Evolutionary conservation across 139 green algal genomes (phyloP).

Genomic region (Chlorella sorokiniana): DNA sequence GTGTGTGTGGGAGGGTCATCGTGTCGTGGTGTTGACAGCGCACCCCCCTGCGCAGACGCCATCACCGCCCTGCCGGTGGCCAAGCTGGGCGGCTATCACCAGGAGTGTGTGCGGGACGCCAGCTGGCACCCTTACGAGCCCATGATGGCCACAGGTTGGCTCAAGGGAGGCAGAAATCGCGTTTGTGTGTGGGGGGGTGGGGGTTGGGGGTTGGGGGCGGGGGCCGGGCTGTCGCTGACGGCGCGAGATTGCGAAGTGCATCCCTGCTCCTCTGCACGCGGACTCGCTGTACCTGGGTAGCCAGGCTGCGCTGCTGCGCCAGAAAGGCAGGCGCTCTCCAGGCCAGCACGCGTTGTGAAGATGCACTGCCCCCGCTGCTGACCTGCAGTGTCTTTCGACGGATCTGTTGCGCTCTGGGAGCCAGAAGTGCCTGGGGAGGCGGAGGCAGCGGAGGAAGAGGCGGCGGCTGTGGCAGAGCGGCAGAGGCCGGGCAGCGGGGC

Average conservation of each 20-base stretch:
- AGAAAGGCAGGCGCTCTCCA: too few relatives aligned
- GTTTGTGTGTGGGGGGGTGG: not conserved
- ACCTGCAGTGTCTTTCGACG: conserved; percentile 81
- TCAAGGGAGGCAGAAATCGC: too few relatives aligned
- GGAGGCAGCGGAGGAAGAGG: conserved; percentile 16
- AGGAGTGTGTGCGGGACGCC: conserved; percentile 82
- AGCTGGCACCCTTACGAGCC: conserved; percentile 89
- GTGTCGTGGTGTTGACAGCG: not conserved
- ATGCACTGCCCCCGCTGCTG: not conserved
- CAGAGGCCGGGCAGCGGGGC: conserved; percentile 5
- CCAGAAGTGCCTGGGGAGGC: conserved; percentile 24
- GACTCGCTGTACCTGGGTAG: not conserved
- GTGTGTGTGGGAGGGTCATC: not conserved
- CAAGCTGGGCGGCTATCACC: conserved; percentile 57
- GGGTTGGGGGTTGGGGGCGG: not conserved
- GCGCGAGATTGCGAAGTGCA: too few relatives aligned
- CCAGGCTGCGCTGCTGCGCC: not conserved
- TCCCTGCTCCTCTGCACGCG: too few relatives aligned
- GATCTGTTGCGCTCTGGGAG: conserved; percentile 67
- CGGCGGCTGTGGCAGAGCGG: not conserved
- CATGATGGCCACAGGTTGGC: conserved; percentile 64
- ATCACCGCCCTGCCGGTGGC: conserved; percentile 68
- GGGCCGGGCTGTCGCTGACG: not conserved
- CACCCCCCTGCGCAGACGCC: conserved; percentile 62
- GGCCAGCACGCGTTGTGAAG: too few relatives aligned